phyloP scores from a whole-genome alignment of 495 filamentous ascomycete genomes.

The Podospora fimiseda region DNA sequence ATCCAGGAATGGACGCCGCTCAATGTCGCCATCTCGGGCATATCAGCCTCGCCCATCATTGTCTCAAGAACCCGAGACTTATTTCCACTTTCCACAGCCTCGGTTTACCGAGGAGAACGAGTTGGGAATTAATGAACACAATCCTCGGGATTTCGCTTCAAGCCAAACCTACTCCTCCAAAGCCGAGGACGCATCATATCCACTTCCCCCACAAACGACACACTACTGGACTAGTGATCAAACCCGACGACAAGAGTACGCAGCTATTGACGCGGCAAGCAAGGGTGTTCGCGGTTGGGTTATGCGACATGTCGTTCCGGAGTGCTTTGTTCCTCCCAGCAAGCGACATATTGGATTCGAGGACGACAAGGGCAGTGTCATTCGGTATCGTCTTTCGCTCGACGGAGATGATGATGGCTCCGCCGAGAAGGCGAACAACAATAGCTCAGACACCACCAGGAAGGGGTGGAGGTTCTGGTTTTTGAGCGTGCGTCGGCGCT shows the following conservation, averaged over 20 bases:
- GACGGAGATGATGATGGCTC: slow-evolving; percentile 20
- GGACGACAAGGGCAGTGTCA: slow-evolving; percentile 48
- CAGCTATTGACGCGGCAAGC: slow-evolving; percentile 50
- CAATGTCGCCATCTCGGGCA: slow-evolving; percentile 20
- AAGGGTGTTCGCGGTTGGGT: slow-evolving; percentile 49
- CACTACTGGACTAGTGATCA: slow-evolving; percentile 53
- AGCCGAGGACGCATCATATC: slow-evolving; percentile 18
- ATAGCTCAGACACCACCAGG: neutral
- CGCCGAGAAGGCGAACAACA: slow-evolving; percentile 9
- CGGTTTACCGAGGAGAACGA: slow-evolving; percentile 32
- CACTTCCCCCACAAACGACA: slow-evolving; percentile 45
- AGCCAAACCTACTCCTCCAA: slow-evolving; percentile 10
- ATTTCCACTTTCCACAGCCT: slow-evolving; percentile 38
- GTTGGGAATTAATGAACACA: slow-evolving; percentile 1
- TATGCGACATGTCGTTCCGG: slow-evolving; percentile 45
- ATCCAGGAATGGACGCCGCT: slow-evolving; percentile 25
- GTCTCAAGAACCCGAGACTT: slow-evolving; percentile 30
- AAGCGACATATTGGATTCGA: slow-evolving; percentile 42
- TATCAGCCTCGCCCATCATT: slow-evolving; percentile 12
- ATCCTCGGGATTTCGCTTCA: neutral
- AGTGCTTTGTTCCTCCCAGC: slow-evolving; percentile 45
- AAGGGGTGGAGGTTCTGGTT: slow-evolving; percentile 24
- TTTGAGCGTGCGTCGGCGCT: slow-evolving; percentile 15
- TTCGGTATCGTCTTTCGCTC: slow-evolving; percentile 46
- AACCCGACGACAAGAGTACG: slow-evolving; percentile 50